phyloP scores from a whole-genome alignment of 2,329 filamentous ascomycete genomes.

The Sodiomyces alkalinus region DNA sequence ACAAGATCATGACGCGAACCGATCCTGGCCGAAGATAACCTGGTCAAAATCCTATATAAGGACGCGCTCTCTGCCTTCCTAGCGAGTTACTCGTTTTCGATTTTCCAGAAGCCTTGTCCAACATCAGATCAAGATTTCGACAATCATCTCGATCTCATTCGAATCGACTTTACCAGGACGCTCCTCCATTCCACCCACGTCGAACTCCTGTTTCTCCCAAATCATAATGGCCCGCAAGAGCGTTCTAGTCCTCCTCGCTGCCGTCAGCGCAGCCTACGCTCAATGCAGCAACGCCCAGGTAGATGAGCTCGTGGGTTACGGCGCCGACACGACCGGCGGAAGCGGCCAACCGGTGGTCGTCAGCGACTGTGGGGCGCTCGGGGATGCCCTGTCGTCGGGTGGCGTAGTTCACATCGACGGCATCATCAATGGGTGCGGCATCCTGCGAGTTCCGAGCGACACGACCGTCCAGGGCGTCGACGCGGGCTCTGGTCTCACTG shows the following conservation, averaged over 20 bases:
- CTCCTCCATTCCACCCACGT: too few relatives aligned
- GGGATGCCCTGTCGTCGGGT: not conserved
- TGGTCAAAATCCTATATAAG: too few relatives aligned
- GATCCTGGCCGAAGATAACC: too few relatives aligned
- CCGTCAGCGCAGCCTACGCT: not conserved
- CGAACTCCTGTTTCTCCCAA: not conserved
- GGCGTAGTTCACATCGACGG: conserved; percentile 25
- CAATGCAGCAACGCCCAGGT: conserved; percentile 1
- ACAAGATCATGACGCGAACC: too few relatives aligned
- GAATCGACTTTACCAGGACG: too few relatives aligned
- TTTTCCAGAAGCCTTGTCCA: too few relatives aligned
- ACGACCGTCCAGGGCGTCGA: conserved; percentile 33
- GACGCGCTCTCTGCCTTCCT: too few relatives aligned
- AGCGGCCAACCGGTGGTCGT: not conserved
- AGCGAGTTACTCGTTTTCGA: too few relatives aligned
- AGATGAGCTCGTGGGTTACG: conserved; percentile 1
- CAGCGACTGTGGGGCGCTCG: not conserved
- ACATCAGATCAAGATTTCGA: too few relatives aligned
- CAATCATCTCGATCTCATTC: too few relatives aligned
- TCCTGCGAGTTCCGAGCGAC: conserved; percentile 27
- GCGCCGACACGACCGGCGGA: conserved; percentile 1
- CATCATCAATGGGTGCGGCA: conserved; percentile 19
- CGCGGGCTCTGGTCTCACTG: conserved; percentile 18
- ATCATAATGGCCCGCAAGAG: conserved; percentile 1
- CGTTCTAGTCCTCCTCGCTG: not conserved